Percentiles rank a stretch among this genome's conserved stretches.
Evolutionary conservation across 306 rosid species (phyloP).

Genomic region (Lotus japonicus): DNA sequence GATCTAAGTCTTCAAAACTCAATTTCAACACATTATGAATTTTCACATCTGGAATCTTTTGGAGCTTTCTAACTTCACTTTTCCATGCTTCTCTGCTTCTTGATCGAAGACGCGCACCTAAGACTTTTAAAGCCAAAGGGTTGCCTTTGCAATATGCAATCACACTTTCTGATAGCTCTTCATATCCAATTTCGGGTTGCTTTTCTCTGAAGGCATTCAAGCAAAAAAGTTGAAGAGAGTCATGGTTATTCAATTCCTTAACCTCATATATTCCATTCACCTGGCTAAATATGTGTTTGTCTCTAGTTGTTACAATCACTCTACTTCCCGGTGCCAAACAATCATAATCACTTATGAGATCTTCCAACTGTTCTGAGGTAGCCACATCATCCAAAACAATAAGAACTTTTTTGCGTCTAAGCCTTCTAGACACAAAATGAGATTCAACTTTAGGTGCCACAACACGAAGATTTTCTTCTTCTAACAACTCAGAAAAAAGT

Average conservation of each 20-base stretch:
- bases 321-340: conserved; percentile 11
- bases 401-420: conserved; percentile 1
- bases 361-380: not conserved
- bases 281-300: conserved; percentile 5
- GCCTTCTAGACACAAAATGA: not conserved
- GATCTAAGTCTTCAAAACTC: conserved; percentile 17
- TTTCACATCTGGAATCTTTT: not conserved
- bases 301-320: conserved; percentile 23
- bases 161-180: conserved; percentile 2
- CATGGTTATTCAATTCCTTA: not conserved
- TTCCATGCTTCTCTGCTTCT: conserved; percentile 1
- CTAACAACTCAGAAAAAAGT: not conserved
- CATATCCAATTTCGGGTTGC: not conserved
- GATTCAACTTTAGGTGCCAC: not conserved
- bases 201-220: conserved; percentile 15
- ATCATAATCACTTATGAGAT: not conserved
- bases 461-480: not conserved
- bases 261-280: conserved; percentile 8
- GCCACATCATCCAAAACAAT: conserved; percentile 26
- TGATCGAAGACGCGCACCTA: conserved; percentile 7
- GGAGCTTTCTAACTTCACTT: not conserved
- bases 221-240: conserved; percentile 31
- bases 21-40: conserved; percentile 8
- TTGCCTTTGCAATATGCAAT: conserved; percentile 2
- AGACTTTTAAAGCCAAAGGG: not conserved